Evolutionary conservation across 768 basidiomycete species (phyloP).

Genomic region (Phallus indusiatus): DNA sequence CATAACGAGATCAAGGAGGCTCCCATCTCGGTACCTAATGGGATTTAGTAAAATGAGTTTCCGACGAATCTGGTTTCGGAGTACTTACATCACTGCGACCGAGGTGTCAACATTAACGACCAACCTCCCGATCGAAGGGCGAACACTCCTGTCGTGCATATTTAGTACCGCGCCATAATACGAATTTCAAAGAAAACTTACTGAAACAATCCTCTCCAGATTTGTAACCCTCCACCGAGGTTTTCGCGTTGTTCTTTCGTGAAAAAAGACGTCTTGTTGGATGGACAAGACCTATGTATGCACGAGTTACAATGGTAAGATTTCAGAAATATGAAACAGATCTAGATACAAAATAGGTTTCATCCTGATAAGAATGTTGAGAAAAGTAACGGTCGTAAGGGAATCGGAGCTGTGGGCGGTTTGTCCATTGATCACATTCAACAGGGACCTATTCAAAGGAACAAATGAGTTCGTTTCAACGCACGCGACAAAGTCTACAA

Average conservation of each 20-base stretch:
- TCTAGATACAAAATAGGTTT: conserved; percentile 1
- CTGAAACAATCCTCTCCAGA: conserved; percentile 9
- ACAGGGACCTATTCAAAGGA: neutral
- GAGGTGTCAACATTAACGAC: conserved; percentile 20
- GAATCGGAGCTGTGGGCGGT: neutral
- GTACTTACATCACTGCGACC: conserved; percentile 18
- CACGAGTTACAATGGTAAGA: neutral
- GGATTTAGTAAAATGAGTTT: no score
- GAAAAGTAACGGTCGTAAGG: neutral
- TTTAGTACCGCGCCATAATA: neutral
- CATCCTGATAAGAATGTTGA: conserved; percentile 5
- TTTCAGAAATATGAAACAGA: neutral
- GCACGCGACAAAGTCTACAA: neutral
- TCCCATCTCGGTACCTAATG: conserved; percentile 8
- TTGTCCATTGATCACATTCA: conserved; percentile 1
- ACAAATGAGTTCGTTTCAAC: neutral
- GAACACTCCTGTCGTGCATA: conserved; percentile 6
- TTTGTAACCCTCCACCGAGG: neutral
- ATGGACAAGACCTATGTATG: conserved; percentile 5
- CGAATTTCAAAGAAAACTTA: neutral
- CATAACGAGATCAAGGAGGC: conserved; percentile 2
- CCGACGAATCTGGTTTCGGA: no score
- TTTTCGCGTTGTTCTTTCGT: neutral
- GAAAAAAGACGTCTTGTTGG: conserved; percentile 6
- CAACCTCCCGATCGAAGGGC: conserved; percentile 17